A percentile compares a stretch with the other conserved stretches of the same genome.
Evolutionary conservation across 345 rosid species (phyloP).

Genomic region (Eucalyptus tenuipes): DNA sequence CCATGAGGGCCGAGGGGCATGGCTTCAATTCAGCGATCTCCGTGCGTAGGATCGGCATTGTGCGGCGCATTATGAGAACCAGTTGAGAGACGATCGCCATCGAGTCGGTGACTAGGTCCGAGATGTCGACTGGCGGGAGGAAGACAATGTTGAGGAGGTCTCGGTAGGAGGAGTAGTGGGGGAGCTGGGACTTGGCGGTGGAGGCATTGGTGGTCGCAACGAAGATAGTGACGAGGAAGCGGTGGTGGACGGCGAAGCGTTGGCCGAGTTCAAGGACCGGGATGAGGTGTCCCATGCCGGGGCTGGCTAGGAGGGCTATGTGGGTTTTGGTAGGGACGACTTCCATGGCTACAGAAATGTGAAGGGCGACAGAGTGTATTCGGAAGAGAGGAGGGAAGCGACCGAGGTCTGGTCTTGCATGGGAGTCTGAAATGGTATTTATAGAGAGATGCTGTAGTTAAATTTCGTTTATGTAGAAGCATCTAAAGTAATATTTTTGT

Average conservation of each 20-base stretch:
- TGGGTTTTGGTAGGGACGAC: conserved; percentile 1
- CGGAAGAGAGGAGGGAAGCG: background rate
- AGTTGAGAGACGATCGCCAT: background rate
- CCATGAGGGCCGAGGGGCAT: conserved; percentile 21
- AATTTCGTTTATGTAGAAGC: background rate
- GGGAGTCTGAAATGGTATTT: background rate
- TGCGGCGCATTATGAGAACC: background rate
- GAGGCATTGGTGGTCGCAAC: conserved; percentile 3
- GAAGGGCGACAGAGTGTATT: background rate
- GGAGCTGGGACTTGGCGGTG: background rate
- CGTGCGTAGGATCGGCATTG: background rate
- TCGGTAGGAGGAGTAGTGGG: background rate
- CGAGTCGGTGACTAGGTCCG: background rate
- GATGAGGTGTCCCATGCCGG: conserved; percentile 41
- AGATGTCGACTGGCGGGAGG: conserved; percentile 12
- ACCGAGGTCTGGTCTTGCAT: background rate
- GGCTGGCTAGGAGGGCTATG: conserved; percentile 21
- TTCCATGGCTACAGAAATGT: background rate
- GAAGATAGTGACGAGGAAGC: conserved; percentile 18
- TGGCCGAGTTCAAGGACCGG: conserved; percentile 29
- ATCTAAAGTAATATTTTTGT: background rate
- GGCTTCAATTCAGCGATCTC: background rate
- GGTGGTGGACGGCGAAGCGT: conserved; percentile 10
- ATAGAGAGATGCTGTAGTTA: background rate
- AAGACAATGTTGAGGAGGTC: conserved; percentile 1